Evolutionary conservation across 1,284 basidiomycete genomes (phyloP), one percentile per base, ranked within the genome.

Genomic region (Tylopilus sp.): DNA sequence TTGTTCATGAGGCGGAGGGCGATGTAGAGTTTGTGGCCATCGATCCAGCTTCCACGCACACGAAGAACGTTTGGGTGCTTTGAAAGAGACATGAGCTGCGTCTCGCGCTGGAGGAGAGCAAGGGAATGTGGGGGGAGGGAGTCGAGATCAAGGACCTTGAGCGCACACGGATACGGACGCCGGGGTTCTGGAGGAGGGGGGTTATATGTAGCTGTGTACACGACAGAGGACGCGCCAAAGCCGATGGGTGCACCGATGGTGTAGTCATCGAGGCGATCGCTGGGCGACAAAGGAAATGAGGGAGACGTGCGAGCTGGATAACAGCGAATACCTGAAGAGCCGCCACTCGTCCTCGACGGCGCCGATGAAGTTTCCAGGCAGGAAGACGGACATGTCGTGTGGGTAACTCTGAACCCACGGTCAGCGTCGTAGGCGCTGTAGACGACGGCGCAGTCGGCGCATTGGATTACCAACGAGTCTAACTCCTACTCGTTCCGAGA

Each of bases 21-120:
- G 53, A 95, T 95, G 65, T 84, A 81, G 5, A 95, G 76, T 62
- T 89, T 89, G 65, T 87, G 82, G 33, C 87, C 91, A 7, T 83
- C 75, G 60, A 90, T 81, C 92, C 92, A 95, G 35, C 85, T 86
- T 11, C 92, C 92, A 56, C 92, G 83, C 2, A 95, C 92, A 49
- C 91, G 83, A 16, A 95, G 76, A 6, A 95, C 89, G 58, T 95
- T 93, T 23, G 92, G 91, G 56, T 95, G 92, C 63, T 95, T 95
- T n/a, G 85, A 89, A 2, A 95, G 76, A 3, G 89, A 92, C 92
- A 95, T 95, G 40, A 95, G 76, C 47, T 89, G 89, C 0, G 92
- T 94, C 68, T 95, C 92, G 46, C 89, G 76, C 55, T 86, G 83
- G 10, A 93, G 76, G 34, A 88, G 79, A 12, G 76, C 72, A 23